A percentile compares a stretch with the other conserved stretches of the same genome.
Evolutionary conservation across 352 stramenopile genomes (phyloP).

Genomic region (Albugo laibachii): DNA sequence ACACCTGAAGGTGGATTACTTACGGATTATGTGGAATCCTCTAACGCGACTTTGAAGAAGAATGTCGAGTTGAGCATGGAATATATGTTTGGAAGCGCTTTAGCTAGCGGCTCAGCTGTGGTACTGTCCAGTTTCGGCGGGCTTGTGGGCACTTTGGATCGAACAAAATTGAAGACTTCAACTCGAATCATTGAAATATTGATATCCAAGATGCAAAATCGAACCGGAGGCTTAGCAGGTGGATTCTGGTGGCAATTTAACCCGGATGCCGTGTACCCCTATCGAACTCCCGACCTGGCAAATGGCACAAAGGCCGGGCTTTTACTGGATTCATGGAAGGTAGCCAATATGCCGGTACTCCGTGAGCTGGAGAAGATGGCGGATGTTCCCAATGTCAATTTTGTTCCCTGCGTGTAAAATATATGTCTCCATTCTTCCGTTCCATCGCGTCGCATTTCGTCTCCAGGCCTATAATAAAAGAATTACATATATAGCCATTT

Average conservation of each 20-base stretch:
- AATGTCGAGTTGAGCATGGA: slow-evolving; percentile 63
- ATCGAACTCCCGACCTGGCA: slow-evolving; percentile 38
- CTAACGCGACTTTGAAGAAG: slow-evolving; percentile 23
- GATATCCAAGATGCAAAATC: slow-evolving; percentile 36
- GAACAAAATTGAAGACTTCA: slow-evolving; percentile 36
- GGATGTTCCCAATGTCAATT: too few relatives aligned
- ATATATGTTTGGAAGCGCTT: slow-evolving; percentile 51
- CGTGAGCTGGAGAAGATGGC: too few relatives aligned
- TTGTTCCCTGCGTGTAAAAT: too few relatives aligned
- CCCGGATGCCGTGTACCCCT: slow-evolving; percentile 53
- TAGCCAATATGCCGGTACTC: slow-evolving; percentile 21
- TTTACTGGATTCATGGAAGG: slow-evolving; percentile 51
- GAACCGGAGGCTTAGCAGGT: slow-evolving; percentile 26
- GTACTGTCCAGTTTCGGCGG: slow-evolving; percentile 72
- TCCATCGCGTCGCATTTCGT: too few relatives aligned
- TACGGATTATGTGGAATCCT: slow-evolving; percentile 34
- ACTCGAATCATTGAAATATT: slow-evolving; percentile 43
- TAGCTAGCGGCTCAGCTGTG: slow-evolving; percentile 36
- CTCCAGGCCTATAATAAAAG: too few relatives aligned
- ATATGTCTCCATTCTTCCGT: too few relatives aligned
- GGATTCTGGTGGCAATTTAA: slow-evolving; percentile 73
- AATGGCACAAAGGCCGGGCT: slow-evolving; percentile 33
- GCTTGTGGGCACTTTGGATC: slow-evolving; percentile 32
- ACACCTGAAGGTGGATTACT: slow-evolving; percentile 28
- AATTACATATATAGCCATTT: too few relatives aligned